Evolutionary conservation across 1,284 basidiomycete species (phyloP).

Genomic region (Exobasidium rhododendri): DNA sequence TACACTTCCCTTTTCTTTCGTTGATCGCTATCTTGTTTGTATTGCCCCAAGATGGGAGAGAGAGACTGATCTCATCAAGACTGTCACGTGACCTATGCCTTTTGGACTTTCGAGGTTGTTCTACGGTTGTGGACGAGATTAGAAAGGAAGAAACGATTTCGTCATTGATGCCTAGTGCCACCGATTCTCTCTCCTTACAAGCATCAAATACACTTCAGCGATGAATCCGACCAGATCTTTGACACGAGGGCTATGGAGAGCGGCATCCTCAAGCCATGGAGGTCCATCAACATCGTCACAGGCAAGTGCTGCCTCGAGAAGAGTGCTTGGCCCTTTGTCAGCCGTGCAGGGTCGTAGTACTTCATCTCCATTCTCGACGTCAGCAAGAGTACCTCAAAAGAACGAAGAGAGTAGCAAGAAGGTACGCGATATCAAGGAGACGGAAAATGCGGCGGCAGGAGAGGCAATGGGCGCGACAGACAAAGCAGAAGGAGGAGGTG

Average conservation of each 20-base stretch:
- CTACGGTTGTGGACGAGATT: too few species aligned
- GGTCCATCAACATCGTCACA: not conserved
- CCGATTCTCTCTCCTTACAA: too few species aligned
- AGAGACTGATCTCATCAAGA: too few species aligned
- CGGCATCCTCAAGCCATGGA: not conserved
- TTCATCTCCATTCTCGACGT: slow-evolving; percentile 1
- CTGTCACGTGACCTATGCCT: too few species aligned
- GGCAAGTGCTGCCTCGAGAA: not conserved
- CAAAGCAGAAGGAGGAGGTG: slow-evolving; percentile 12
- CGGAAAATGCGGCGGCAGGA: slow-evolving; percentile 29
- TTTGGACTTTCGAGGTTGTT: too few species aligned
- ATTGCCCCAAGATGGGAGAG: too few species aligned
- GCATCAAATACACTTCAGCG: too few species aligned
- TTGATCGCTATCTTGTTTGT: too few species aligned
- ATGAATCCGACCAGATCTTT: not conserved
- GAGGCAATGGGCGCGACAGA: slow-evolving; percentile 40
- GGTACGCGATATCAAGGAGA: slow-evolving; percentile 29
- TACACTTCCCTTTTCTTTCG: too few species aligned
- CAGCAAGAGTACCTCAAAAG: slow-evolving; percentile 18
- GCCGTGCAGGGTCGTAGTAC: too few species aligned
- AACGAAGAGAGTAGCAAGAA: slow-evolving; percentile 25
- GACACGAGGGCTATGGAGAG: not conserved
- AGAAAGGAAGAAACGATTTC: too few species aligned
- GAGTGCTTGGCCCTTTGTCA: not conserved
- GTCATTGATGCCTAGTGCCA: too few species aligned